phyloP scores from a whole-genome alignment of 2,329 filamentous ascomycete species.

The Fusarium beomiforme region DNA sequence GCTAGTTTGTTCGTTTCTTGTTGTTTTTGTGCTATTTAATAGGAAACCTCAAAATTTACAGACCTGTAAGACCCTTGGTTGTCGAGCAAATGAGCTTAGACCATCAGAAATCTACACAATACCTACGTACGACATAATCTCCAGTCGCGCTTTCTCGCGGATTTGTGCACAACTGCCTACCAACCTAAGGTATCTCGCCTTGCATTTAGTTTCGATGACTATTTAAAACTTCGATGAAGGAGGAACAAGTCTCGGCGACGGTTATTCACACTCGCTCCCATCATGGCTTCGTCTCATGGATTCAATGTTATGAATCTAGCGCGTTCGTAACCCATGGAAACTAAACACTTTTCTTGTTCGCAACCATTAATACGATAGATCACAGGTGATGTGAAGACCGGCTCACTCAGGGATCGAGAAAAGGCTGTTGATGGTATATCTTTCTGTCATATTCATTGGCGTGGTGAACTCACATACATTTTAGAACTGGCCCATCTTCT shows the following conservation, averaged over 20 bases:
- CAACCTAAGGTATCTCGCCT: too few relatives aligned
- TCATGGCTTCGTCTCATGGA: slow-evolving; percentile 48
- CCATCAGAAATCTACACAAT: background rate
- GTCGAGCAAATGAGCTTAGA: slow-evolving; percentile 13
- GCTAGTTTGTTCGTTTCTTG: background rate
- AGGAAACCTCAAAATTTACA: background rate
- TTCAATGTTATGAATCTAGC: slow-evolving; percentile 50
- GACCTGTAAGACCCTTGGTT: background rate
- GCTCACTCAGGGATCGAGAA: slow-evolving; percentile 51
- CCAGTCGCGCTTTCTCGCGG: slow-evolving; percentile 9
- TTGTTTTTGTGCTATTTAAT: background rate
- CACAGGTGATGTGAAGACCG: slow-evolving; percentile 49
- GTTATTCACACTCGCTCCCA: slow-evolving; percentile 10
- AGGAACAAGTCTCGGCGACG: background rate
- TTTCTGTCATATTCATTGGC: background rate
- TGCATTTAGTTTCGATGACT: background rate
- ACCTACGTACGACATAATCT: background rate
- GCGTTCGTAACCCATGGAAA: slow-evolving; percentile 41
- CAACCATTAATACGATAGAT: slow-evolving; percentile 15
- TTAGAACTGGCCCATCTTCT: slow-evolving; percentile 52
- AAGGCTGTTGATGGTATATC: slow-evolving; percentile 53
- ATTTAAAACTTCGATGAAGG: background rate
- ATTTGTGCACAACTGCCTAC: background rate
- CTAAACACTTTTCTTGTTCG: background rate
- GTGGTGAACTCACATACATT: slow-evolving; percentile 8